Conservation (phyloP, 176 grass and related monocot species). For the Tillandsia fasciculata region DNA sequence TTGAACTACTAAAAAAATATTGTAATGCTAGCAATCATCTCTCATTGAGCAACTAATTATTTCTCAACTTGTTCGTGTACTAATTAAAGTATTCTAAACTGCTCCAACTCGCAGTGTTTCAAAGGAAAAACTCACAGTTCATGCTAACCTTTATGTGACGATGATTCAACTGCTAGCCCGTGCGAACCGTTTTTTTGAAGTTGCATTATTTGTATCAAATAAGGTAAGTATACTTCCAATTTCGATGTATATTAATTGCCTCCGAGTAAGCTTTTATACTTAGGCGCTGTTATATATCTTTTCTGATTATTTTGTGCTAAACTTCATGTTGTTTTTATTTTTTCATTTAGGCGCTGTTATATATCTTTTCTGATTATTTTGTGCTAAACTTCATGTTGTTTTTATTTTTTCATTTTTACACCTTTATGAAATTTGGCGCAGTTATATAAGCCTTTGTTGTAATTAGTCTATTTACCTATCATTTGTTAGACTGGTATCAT, state of each 20-base stretch:
- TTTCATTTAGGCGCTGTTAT: too few relatives aligned
- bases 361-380: neutral
- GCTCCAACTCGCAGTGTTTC: constrained; percentile 46
- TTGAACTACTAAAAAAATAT: too few relatives aligned
- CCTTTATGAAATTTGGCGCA: too few relatives aligned
- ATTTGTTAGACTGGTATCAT: neutral
- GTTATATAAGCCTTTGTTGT: too few relatives aligned
- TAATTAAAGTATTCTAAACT: neutral
- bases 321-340: neutral
- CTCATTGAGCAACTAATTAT: too few relatives aligned
- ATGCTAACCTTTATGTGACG: constrained; percentile 66
- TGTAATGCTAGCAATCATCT: too few relatives aligned
- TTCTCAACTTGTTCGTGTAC: neutral
- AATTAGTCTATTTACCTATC: too few relatives aligned
- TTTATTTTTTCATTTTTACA: too few relatives aligned
- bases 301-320: neutral
- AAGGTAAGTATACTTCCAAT: constrained; percentile 36
- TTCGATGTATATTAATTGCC: neutral
- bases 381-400: neutral
- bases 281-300: neutral
- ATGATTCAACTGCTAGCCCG: constrained; percentile 46
- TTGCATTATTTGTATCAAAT: constrained; percentile 71
- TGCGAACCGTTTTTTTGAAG: constrained; percentile 51
- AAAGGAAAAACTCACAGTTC: constrained; percentile 59
- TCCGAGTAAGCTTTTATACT: neutral